Base-by-base conservation (phyloP, 176 grass and related monocot species). In the Rhynchospora breviuscula region DNA sequence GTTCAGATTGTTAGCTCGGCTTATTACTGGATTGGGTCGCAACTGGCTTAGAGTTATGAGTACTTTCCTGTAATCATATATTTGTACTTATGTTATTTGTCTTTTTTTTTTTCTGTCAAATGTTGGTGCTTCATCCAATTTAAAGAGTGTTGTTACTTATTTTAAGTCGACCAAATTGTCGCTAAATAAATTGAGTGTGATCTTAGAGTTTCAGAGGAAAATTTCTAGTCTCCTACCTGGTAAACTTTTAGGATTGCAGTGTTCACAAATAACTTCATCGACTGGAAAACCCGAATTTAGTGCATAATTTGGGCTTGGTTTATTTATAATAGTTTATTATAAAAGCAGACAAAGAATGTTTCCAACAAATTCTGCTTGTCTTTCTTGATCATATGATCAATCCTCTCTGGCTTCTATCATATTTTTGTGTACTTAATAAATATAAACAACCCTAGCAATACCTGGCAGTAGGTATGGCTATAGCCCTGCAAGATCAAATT, bases 1-100 rank as follows among this genome's bases (percentile, higher is more conserved):
- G 35, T 86, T 80, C 74, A 76, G 58, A 84, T 46, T 86, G 25
- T 78, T 57, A 78, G 22, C 49, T 54, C 0, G 6, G 49, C 14
- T 57, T 54, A 57, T 78, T 78, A 33, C 51, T 56, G 25, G 51
- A 78, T 57, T 22, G 10, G 73, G 2, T 48, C 7, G 17, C 6
- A 57, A 78, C 3, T 33, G 73, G 25, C 9, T 77, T 77, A 40
- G 35, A 40, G 35, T 40, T 40, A 40, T 2, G 72, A 56, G 72
- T 31, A 17, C 48, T 57, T 49, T 0, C 6, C 13, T 76, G 72
- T 76, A 76, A 76, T 76, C 22, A 76, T 33, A 40, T 23, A 7
- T 21, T 62, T 62, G 59, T 23, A 62, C n/a, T 62, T 62, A 0
- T 67, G 26, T 35, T 64, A 29, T 33, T 21, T 40, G 64, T 40